Base-by-base conservation (phyloP, 208 protist species). In the Leishmania mexicana region DNA sequence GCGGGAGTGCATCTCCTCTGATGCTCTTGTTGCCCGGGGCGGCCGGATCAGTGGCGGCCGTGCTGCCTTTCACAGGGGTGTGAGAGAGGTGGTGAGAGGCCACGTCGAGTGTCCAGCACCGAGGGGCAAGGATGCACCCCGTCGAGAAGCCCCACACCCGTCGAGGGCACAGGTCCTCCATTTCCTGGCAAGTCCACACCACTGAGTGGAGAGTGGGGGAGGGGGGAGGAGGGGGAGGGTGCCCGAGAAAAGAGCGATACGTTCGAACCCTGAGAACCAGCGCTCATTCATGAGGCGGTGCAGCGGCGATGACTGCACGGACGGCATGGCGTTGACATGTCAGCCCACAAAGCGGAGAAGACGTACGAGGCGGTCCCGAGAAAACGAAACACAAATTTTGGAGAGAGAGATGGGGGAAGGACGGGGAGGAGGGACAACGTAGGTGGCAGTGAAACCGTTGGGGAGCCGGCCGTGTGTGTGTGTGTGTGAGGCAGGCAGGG, bases 101-200 rank as follows among this genome's bases (percentile, higher is more conserved):
- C 35, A 89, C 85, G 76, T 95, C 91, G 0, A 84, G 78, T 0
- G 87, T 92, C 92, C 90, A 97, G 5, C 85, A 82, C 3, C 57
- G 71, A 13, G 94, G 94, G 13, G 87, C 86, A n/a, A 94, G 86
- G 21, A 97, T 45, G 17, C 60, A 75, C 21, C 87, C 86, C 4
- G 85, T 89, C 2, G 86, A 92, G 67, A 97, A 84, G 42, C 87
- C 89, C 38, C 83, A 76, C 35, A 88, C 89, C 4, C 64, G 71
- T 13, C 88, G 62, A 47, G 90, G 88, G 62, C 88, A 83, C 60
- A 95, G 68, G 38, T 90, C 74, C 49, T 89, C 24, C 71, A 79
- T 83, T 28, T 35, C n/a, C 38, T 47, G 5, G 31, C 74, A 54
- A 53, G 24, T 73, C 15, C 28, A n/a, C 42, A 73, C 42, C 38